Evolutionary conservation across 2,329 filamentous ascomycete species (phyloP).

Genomic region (Fusarium sp.): DNA sequence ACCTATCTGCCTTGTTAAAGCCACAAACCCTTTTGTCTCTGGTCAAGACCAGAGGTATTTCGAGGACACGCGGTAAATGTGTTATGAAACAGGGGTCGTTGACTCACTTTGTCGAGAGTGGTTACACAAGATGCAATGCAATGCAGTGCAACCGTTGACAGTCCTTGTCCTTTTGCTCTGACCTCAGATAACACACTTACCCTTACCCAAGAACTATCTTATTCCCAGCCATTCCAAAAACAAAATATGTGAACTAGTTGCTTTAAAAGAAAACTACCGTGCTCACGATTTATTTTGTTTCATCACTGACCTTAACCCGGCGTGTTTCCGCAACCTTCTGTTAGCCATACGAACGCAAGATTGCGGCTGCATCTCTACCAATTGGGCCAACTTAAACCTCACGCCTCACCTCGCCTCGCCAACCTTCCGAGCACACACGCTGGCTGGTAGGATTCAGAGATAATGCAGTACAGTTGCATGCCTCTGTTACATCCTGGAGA

Average conservation of each 20-base stretch:
- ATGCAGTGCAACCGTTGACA: conserved; percentile 18
- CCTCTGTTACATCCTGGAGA: conserved; percentile 25
- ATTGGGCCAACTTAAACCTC: conserved; percentile 24
- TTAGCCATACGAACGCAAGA: conserved; percentile 13
- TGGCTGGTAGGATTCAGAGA: conserved; percentile 13
- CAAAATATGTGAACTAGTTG: neutral
- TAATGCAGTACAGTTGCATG: conserved; percentile 30
- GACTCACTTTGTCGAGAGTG: neutral
- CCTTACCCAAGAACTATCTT: conserved; percentile 1
- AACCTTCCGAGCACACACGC: conserved; percentile 12
- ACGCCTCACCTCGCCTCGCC: conserved; percentile 31
- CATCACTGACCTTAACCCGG: conserved; percentile 2
- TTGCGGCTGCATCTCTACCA: conserved; percentile 35
- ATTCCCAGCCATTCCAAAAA: conserved; percentile 16
- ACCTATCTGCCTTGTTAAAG: too few species aligned
- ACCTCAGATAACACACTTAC: conserved; percentile 12
- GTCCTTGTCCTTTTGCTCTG: neutral
- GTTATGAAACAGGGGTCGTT: conserved; percentile 23
- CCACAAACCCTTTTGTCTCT: conserved; percentile 23
- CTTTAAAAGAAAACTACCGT: conserved; percentile 1
- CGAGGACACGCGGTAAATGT: conserved; percentile 21
- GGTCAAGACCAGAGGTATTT: conserved; percentile 8
- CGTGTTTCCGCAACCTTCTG: conserved; percentile 7
- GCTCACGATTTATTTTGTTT: neutral
- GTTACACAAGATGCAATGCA: conserved; percentile 26